Evolutionary conservation across 2,329 filamentous ascomycete genomes (phyloP), one percentile per base, ranked within the genome.

Genomic region (Epichloe coenophiala): DNA sequence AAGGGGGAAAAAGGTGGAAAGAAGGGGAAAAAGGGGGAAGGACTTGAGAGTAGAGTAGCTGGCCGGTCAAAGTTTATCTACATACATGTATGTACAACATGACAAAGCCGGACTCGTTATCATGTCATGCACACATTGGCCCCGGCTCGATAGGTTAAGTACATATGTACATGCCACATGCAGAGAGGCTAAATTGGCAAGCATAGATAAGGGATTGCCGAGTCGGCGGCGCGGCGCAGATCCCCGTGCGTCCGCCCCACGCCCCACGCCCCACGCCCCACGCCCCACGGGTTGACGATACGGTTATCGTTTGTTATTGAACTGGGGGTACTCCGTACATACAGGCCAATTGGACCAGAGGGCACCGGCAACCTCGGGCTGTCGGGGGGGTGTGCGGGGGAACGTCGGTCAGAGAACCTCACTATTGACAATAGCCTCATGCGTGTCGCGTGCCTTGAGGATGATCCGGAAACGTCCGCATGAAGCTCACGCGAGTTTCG

Each of bases 201-300:
- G 40, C 2, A 8, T 46, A 49, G 47, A 49, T 49, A 49, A 47
- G 43, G 45, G 37, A 40, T n/a, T 45, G 37, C 47, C 47, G 21
- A 36, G 47, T 49, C 42, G 43, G 38, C 50, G 50, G 47, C 46
- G 50, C 27, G 27, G 27, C 7, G 27, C 50, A 35, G 41, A 48
- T 48, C 50, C 46, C 27, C 7, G 23, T 27, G 23, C 23, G 23
- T 27, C 6, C 23, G 23, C 27, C 27, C 7, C 27, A 23, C 23
- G 6, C 23, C 23, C 23, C 23, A 7, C 27, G 6, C 23, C 23
- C 23, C 23, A 7, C 27, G 17, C 17, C 17, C 17, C 17, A 17
- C 17, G 6, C 27, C 27, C 7, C 27, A 27, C 27, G 27, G 8
- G 27, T 11, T 27, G 27, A 31, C 27, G 27, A 31, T 9, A 31